Base-by-base conservation (phyloP, 2,329 filamentous ascomycete species). In the Colletotrichum destructivum region DNA sequence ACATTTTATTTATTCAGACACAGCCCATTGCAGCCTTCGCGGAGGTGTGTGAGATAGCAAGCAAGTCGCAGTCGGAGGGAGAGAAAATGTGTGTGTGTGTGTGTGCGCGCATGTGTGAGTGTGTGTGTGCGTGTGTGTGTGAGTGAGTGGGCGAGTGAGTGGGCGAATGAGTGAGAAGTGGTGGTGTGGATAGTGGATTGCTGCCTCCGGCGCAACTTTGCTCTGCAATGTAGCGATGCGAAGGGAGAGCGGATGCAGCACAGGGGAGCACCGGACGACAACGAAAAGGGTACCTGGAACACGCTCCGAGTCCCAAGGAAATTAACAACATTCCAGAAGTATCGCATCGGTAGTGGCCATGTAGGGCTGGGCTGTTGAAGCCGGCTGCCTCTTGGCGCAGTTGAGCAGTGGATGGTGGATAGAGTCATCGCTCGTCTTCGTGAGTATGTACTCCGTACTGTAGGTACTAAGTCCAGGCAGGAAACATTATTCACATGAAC, bases 1-100 rank as follows among this genome's bases (percentile, higher is more conserved):
- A 66, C 49, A 42, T 69, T 66, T 62, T 72, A 72, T 72, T 72
- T 57, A 72, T 72, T 66, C 40, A 57, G 62, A 72, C 55, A 70
- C 61, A 72, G 70, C 66, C 62, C 62, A 57, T 65, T 49, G 55
- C 66, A 62, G 61, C 61, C 55, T 69, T 55, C 21, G 51, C 44
- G 61, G 46, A 71, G 46, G 46, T 57, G 57, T 57, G 26, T 42
- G 40, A 52, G 51, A 47, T 15, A 54, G 55, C 51, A 61, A 59
- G 40, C 51, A 38, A 61, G 47, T 54, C 31, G 35, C 61, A 47
- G 61, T 35, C 47, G 26, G 40, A 47, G 68, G 47, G 55, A 64
- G 70, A 66, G 46, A 13, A 46, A 23, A 47, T 49, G 44, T 42
- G 60, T 26, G 31, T 38, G 60, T 26, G 31, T 38, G 60, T 44